Evolutionary conservation across 768 basidiomycete species (phyloP).

Genomic region (Boletus barrowsii): DNA sequence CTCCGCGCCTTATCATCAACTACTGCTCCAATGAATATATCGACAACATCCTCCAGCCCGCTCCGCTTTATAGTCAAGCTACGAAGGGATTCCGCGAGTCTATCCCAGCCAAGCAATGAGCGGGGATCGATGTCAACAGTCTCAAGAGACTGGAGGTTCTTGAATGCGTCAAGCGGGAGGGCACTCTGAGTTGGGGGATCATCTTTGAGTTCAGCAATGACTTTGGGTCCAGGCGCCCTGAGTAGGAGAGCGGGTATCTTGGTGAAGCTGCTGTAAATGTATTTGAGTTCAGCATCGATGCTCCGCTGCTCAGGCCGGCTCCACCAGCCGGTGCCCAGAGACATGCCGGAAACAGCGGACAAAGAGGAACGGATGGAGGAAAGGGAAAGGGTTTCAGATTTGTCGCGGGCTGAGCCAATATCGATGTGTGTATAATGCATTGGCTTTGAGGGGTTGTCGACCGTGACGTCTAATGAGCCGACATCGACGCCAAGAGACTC

Average conservation of each 20-base stretch:
- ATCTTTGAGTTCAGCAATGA: constrained; percentile 64
- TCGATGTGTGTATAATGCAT: constrained; percentile 66
- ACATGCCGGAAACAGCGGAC: constrained; percentile 72
- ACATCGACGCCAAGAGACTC: constrained; percentile 77
- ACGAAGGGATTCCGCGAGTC: constrained; percentile 62
- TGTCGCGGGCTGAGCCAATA: constrained; percentile 47
- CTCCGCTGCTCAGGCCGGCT: constrained; percentile 51
- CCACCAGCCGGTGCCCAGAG: constrained; percentile 77
- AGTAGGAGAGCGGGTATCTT: constrained; percentile 79
- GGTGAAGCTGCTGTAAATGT: constrained; percentile 86
- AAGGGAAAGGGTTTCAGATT: constrained; percentile 71
- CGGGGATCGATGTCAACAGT: constrained; percentile 82
- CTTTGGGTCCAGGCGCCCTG: constrained; percentile 57
- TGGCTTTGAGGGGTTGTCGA: constrained; percentile 72
- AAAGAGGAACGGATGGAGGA: constrained; percentile 74
- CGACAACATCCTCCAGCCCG: constrained; percentile 77
- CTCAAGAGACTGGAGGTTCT: constrained; percentile 74
- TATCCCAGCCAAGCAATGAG: constrained; percentile 79
- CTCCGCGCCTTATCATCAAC: constrained; percentile 70
- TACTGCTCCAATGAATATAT: constrained; percentile 74
- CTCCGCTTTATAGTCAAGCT: constrained; percentile 76
- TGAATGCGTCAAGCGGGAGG: constrained; percentile 80
- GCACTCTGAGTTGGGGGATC: constrained; percentile 73
- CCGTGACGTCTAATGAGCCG: constrained; percentile 74
- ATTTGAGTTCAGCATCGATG: constrained; percentile 75